A percentile compares a stretch with the other conserved stretches of the same genome.
Conservation (phyloP, 2,329 filamentous ascomycete genomes). For the Fusarium protoensiforme region DNA sequence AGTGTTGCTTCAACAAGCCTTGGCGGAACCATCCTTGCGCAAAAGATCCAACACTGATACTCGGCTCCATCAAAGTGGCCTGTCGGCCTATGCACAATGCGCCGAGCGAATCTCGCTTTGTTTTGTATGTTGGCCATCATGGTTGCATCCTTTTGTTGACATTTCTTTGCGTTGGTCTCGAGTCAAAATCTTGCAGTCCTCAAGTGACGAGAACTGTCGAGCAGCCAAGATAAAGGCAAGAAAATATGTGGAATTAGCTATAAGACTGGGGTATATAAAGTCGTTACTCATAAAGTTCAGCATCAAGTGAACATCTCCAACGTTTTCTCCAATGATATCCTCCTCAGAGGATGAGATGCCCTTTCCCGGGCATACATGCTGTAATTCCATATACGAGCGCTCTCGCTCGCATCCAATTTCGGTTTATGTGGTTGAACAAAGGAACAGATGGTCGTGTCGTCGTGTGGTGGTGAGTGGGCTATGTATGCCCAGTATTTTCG, state of each 20-base stretch:
- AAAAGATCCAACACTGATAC: not conserved
- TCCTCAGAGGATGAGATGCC: conserved; percentile 18
- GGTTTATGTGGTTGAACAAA: conserved; percentile 25
- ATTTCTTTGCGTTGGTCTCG: not conserved
- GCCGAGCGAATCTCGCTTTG: not conserved
- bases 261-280: conserved; percentile 33
- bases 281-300: conserved; percentile 33
- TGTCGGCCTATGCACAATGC: not conserved
- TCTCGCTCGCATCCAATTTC: not conserved
- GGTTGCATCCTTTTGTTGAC: not conserved
- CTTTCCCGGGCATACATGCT: not conserved
- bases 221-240: not conserved
- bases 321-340: conserved; percentile 17
- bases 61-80: not conserved
- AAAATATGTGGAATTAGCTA: conserved; percentile 27
- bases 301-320: conserved; percentile 19
- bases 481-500: conserved; percentile 5
- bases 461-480: not conserved
- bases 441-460: conserved; percentile 27
- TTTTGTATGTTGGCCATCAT: not conserved
- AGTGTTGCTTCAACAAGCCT: not conserved
- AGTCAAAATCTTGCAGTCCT: not conserved
- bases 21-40: not conserved
- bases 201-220: not conserved
- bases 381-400: not conserved